phyloP scores from a whole-genome alignment of 805 yeast genomes.

The Kluyveromyces starmeri region DNA sequence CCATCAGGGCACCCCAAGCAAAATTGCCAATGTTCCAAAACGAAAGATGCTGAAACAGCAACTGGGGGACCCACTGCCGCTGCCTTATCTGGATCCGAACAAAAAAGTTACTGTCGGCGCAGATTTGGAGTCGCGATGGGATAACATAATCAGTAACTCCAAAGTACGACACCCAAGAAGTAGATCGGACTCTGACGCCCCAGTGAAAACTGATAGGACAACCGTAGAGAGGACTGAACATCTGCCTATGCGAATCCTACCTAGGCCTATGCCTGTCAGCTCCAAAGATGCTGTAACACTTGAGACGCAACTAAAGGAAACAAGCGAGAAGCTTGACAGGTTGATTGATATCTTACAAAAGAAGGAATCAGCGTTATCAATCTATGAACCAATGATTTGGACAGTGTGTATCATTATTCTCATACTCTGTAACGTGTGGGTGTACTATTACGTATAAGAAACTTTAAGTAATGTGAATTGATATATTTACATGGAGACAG shows the following conservation, averaged over 20 bases:
- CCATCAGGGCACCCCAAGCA: conserved; percentile 1
- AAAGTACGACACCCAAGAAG: conserved; percentile 1
- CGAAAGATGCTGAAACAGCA: conserved; percentile 8
- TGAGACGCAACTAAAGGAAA: conserved; percentile 7
- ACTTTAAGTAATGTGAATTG: background rate
- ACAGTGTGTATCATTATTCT: conserved; percentile 25
- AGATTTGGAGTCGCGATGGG: conserved; percentile 8
- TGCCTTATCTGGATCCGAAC: conserved; percentile 25
- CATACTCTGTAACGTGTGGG: conserved; percentile 20
- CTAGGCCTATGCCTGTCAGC: background rate
- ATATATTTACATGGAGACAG: background rate
- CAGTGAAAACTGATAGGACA: background rate
- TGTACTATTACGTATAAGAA: conserved; percentile 20
- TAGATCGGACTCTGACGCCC: background rate
- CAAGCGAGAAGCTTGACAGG: conserved; percentile 21
- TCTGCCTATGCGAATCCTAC: background rate
- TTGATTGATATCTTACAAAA: conserved; percentile 15
- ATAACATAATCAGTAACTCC: conserved; percentile 6
- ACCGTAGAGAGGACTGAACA: background rate
- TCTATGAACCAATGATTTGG: conserved; percentile 14
- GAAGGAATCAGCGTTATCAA: background rate
- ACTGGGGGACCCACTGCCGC: conserved; percentile 34
- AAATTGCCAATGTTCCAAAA: background rate
- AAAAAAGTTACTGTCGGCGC: background rate
- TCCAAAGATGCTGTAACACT: background rate